Conservation (phyloP, 1,284 basidiomycete species). For the Pholiota adiposa region DNA sequence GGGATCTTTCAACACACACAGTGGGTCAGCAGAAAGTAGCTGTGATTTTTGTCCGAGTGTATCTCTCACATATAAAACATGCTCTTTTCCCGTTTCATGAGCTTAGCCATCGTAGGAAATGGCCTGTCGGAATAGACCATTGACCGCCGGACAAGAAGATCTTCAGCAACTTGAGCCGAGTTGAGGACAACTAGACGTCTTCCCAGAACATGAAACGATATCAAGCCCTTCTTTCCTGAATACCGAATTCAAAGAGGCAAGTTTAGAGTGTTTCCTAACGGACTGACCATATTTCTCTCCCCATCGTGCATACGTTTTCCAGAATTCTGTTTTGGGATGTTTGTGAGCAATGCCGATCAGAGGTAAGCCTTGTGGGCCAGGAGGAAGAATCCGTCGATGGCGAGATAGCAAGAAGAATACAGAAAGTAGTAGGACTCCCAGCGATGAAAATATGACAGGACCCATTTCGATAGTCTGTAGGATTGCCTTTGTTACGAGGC, state of each 20-base stretch:
- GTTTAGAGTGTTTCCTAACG: neutral
- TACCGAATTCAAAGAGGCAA: neutral
- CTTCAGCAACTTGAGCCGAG: conserved; percentile 33
- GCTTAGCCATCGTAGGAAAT: conserved; percentile 24
- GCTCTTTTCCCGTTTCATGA: conserved; percentile 27
- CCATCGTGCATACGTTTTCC: conserved; percentile 43
- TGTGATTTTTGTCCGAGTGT: too few relatives aligned
- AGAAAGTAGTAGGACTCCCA: too few relatives aligned
- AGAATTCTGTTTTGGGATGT: conserved; percentile 33
- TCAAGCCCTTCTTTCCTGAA: conserved; percentile 21
- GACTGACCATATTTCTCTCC: conserved; percentile 28
- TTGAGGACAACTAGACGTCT: conserved; percentile 42
- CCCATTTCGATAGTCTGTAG: too few relatives aligned
- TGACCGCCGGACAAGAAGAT: conserved; percentile 41
- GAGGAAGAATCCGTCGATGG: conserved; percentile 25
- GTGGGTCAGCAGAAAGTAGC: conserved; percentile 36
- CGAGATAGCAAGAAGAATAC: neutral
- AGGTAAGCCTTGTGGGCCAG: conserved; percentile 37
- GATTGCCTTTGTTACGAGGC: too few relatives aligned
- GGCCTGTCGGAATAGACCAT: conserved; percentile 48
- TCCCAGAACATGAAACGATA: conserved; percentile 43
- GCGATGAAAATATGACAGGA: too few relatives aligned
- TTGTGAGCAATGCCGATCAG: conserved; percentile 33
- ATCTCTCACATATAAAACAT: conserved; percentile 44
- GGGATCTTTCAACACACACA: conserved; percentile 38